A percentile compares a stretch with the other conserved stretches of the same genome.
Evolutionary conservation across 129 eudicot genomes (phyloP).

Genomic region (Solidago caesia): DNA sequence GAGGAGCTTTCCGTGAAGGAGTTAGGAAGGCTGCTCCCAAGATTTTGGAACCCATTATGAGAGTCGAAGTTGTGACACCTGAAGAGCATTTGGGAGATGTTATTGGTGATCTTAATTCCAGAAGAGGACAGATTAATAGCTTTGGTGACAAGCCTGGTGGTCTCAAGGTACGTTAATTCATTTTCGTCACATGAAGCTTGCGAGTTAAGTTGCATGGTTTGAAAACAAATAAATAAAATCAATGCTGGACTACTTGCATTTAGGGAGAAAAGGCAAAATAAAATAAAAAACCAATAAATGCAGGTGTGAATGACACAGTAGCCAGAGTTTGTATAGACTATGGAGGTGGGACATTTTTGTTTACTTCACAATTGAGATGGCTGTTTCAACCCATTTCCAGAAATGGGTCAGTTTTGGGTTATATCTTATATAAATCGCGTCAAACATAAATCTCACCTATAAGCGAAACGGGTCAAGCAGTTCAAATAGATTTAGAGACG

Average conservation of each 20-base stretch:
- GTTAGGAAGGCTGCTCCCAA: slow-evolving; percentile 80
- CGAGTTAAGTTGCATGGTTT: background rate
- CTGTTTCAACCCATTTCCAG: background rate
- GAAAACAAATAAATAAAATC: background rate
- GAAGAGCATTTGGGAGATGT: slow-evolving; percentile 99
- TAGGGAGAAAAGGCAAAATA: background rate
- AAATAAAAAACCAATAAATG: background rate
- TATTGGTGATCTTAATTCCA: slow-evolving; percentile 92
- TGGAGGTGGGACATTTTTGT: background rate
- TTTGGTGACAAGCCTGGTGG: slow-evolving; percentile 98
- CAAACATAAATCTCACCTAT: background rate
- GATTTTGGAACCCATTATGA: slow-evolving; percentile 91
- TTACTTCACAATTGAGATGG: background rate
- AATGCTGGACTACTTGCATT: too few relatives aligned
- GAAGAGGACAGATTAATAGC: slow-evolving; percentile 95
- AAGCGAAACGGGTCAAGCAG: background rate
- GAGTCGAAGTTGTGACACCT: slow-evolving; percentile 93
- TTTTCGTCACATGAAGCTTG: slow-evolving; percentile 1
- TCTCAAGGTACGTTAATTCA: slow-evolving; percentile 63
- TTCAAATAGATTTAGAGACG: background rate
- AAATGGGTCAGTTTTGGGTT: background rate
- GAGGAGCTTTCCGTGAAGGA: slow-evolving; percentile 88
- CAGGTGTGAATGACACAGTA: background rate
- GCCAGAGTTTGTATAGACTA: background rate
- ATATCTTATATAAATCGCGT: background rate